Conservation (phyloP, 306 rosid genomes). For the Malus asiatica region DNA sequence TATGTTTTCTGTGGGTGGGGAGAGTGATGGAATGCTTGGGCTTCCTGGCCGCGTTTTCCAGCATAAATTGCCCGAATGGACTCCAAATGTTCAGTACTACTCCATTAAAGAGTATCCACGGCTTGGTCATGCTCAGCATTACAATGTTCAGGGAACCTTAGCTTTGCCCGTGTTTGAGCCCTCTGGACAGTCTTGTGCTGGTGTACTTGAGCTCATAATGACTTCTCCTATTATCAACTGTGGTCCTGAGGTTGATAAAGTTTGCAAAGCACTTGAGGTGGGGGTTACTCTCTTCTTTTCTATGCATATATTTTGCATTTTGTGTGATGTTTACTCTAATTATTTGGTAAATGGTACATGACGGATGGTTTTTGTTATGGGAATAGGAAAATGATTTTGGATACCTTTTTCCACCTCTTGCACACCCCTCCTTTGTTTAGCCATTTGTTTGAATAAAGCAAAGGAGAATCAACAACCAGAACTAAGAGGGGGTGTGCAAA, state of each 20-base stretch:
- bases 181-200: slow-evolving; percentile 64
- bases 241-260: slow-evolving; percentile 79
- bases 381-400: too few relatives aligned
- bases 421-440: too few relatives aligned
- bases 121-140: slow-evolving; percentile 58
- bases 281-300: slow-evolving; percentile 18
- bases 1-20: slow-evolving; percentile 61
- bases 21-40: slow-evolving; percentile 47
- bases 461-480: too few relatives aligned
- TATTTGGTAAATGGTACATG: slow-evolving; percentile 4
- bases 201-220: slow-evolving; percentile 82
- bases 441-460: too few relatives aligned
- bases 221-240: slow-evolving; percentile 67
- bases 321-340: not conserved
- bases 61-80: slow-evolving; percentile 82
- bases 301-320: not conserved
- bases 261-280: slow-evolving; percentile 96
- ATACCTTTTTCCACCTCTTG: too few relatives aligned
- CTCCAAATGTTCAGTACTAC: slow-evolving; percentile 85
- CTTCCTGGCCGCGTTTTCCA: slow-evolving; percentile 87
- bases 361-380: not conserved
- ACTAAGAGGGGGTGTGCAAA: too few relatives aligned
- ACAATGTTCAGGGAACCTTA: slow-evolving; percentile 77
- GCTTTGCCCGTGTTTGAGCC: slow-evolving; percentile 83
- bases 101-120: slow-evolving; percentile 70